phyloP scores from a whole-genome alignment of 495 filamentous ascomycete genomes.

The Xylaria longipes region DNA sequence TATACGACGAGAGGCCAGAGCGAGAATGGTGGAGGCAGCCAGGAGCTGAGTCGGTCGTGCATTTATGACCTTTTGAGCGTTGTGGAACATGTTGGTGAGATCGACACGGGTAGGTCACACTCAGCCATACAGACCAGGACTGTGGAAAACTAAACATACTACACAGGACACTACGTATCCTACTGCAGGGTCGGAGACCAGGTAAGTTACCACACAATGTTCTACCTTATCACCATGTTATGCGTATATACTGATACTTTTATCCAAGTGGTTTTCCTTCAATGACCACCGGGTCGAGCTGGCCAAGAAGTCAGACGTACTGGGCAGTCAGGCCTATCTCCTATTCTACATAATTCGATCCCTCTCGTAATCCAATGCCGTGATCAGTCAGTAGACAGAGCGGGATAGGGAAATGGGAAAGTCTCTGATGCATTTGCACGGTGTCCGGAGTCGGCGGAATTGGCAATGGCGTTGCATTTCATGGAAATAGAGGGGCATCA shows the following conservation, averaged over 20 bases:
- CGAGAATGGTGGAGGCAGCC: constrained; percentile 49
- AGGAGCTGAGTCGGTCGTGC: constrained; percentile 59
- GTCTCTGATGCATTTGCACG: constrained; percentile 38
- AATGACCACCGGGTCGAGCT: constrained; percentile 89
- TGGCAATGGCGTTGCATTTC: constrained; percentile 26
- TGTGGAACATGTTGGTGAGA: constrained; percentile 84
- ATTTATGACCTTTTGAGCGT: constrained; percentile 85
- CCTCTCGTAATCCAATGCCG: constrained; percentile 47
- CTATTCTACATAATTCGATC: constrained; percentile 82
- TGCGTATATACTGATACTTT: constrained; percentile 11
- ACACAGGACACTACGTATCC: constrained; percentile 77
- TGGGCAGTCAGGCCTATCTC: constrained; percentile 82
- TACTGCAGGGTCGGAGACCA: constrained; percentile 81
- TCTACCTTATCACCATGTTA: neutral
- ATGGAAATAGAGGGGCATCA: constrained; percentile 34
- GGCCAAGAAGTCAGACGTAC: constrained; percentile 77
- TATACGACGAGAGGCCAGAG: constrained; percentile 71
- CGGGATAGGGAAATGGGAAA: neutral
- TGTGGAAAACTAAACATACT: constrained; percentile 35
- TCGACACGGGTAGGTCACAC: constrained; percentile 64
- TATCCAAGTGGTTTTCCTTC: constrained; percentile 80
- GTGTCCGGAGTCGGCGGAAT: constrained; percentile 25
- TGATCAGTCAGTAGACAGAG: neutral
- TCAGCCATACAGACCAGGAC: neutral
- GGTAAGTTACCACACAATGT: constrained; percentile 51